These are phyloP conservation scores for Ophiognomonia clavigignenti-juglandacearum DNA, from an alignment of 2,329 filamentous ascomycete genomes.

Conservation along the genomic window DNA sequence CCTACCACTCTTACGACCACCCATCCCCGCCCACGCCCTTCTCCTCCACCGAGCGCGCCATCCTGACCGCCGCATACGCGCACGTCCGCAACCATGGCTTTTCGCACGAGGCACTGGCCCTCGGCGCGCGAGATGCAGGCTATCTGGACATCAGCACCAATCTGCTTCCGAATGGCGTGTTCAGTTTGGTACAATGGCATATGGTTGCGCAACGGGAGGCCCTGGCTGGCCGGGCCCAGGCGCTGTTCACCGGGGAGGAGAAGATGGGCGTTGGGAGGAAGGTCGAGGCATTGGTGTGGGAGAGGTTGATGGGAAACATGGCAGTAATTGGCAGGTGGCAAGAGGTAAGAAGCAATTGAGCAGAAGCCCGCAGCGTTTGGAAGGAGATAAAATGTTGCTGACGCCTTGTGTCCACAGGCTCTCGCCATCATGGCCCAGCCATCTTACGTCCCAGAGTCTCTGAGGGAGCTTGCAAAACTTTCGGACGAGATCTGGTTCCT, in stretches of 20 bases:
- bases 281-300: conserved; percentile 69
- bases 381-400: too few species aligned
- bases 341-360: conserved; percentile 57
- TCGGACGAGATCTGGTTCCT: conserved; percentile 92
- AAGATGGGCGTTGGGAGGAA: conserved; percentile 52
- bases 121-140: conserved; percentile 77
- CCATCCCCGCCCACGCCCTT: conserved; percentile 56
- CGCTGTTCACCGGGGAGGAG: conserved; percentile 33
- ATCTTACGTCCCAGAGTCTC: conserved; percentile 66
- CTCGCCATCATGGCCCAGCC: conserved; percentile 87
- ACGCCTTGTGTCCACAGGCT: conserved; percentile 48
- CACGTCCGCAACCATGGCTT: conserved; percentile 84
- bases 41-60: conserved; percentile 63
- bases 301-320: conserved; percentile 69
- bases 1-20: conserved; percentile 74
- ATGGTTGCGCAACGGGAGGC: conserved; percentile 61
- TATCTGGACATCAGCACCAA: conserved; percentile 84
- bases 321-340: conserved; percentile 76
- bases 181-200: conserved; percentile 77
- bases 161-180: conserved; percentile 72
- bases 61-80: conserved; percentile 74
- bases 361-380: neutral
- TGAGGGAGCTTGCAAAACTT: conserved; percentile 74
- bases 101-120: conserved; percentile 64
- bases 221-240: conserved; percentile 39